Conservation (phyloP, 495 filamentous ascomycete genomes). For the Trichoderma asperelloides region DNA sequence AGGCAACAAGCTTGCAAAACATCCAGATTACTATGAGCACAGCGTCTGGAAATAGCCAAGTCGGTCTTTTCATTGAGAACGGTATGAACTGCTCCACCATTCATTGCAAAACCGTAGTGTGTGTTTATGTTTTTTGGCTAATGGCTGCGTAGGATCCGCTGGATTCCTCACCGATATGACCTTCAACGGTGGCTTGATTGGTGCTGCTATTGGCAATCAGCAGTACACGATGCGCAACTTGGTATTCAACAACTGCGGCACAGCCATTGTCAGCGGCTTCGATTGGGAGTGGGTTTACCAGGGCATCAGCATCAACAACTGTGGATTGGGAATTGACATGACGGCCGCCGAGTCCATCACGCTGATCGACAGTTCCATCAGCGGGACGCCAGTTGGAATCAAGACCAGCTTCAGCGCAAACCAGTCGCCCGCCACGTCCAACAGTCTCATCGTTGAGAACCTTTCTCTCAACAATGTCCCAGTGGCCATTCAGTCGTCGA, state of each 20-base stretch:
- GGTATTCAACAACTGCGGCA: slow-evolving; percentile 47
- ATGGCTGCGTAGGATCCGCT: slow-evolving; percentile 42
- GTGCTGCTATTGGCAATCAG: slow-evolving; percentile 62
- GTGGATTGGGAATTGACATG: slow-evolving; percentile 58
- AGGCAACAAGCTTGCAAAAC: slow-evolving; percentile 69
- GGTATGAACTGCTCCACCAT: slow-evolving; percentile 14
- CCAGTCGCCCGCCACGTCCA: slow-evolving; percentile 36
- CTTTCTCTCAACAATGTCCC: slow-evolving; percentile 47
- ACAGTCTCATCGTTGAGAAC: slow-evolving; percentile 56
- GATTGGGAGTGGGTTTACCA: slow-evolving; percentile 59
- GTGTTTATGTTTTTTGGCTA: not conserved
- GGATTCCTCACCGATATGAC: slow-evolving; percentile 66
- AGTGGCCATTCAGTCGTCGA: slow-evolving; percentile 44
- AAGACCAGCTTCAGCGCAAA: slow-evolving; percentile 40
- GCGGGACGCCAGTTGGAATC: slow-evolving; percentile 50
- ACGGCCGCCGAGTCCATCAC: slow-evolving; percentile 62
- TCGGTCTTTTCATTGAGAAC: slow-evolving; percentile 66
- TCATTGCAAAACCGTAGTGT: not conserved
- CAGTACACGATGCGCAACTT: slow-evolving; percentile 75
- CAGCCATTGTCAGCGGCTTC: slow-evolving; percentile 43
- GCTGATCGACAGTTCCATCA: slow-evolving; percentile 70
- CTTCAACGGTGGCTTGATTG: slow-evolving; percentile 60
- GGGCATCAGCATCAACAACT: slow-evolving; percentile 55
- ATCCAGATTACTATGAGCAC: slow-evolving; percentile 57
- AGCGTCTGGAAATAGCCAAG: slow-evolving; percentile 51